Percentiles rank a stretch among this genome's conserved stretches.
Conservation (phyloP, 148 eudicot genomes). For the Fagopyrum tataricum region DNA sequence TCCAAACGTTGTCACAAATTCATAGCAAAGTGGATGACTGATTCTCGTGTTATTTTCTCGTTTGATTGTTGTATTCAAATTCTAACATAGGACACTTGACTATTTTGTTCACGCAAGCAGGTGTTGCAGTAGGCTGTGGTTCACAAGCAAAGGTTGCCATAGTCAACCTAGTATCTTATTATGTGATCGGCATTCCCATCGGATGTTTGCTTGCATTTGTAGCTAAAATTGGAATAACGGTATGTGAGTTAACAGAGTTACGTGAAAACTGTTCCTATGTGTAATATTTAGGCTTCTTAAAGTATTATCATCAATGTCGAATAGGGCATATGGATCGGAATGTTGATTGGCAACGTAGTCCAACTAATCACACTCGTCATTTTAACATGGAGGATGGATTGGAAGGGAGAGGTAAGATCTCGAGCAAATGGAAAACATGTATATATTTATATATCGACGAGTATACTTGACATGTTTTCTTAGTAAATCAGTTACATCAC, state of each 20-base stretch:
- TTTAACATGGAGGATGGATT: background rate
- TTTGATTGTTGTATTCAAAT: no score
- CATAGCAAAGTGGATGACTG: no score
- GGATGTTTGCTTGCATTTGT: conserved; percentile 31
- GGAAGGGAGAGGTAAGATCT: background rate
- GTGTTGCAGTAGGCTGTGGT: conserved; percentile 40
- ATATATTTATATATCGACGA: background rate
- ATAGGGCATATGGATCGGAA: background rate
- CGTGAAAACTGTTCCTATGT: background rate
- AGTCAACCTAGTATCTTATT: conserved; percentile 28
- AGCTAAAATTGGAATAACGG: conserved; percentile 23
- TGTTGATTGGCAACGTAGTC: background rate
- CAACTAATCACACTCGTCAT: background rate
- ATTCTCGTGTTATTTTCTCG: no score
- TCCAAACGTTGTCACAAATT: no score
- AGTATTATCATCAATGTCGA: background rate
- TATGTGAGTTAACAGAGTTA: background rate
- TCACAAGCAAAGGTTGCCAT: conserved; percentile 31
- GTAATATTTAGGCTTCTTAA: background rate
- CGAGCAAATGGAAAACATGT: background rate
- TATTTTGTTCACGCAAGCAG: conserved; percentile 13
- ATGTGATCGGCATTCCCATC: conserved; percentile 32
- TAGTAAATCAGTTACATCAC: background rate
- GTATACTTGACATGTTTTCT: background rate
- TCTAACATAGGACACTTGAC: no score